Evolutionary conservation across 306 rosid species (phyloP), one percentile per base, ranked within the genome.

Genomic region (Corylus heterophylla): DNA sequence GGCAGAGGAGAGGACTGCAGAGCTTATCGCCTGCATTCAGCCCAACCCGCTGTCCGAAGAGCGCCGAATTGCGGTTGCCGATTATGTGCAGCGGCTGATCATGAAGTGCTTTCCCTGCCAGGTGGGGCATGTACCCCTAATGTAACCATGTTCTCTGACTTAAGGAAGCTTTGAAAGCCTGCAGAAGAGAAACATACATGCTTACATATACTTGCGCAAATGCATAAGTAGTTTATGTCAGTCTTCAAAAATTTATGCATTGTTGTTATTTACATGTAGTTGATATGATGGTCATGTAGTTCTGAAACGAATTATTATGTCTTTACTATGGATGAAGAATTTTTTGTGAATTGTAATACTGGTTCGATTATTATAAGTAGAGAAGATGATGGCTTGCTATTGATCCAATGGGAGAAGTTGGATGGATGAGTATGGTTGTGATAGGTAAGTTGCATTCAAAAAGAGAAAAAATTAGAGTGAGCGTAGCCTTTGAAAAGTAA

Each of bases 11-110:
- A 85, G 94, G 89, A 93, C 94, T 20, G 88, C 91, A 16, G 94
- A 93, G 85, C 96, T 96, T 1, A 96, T 96, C 67, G 89, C 92
- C 80, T 82, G 96, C 90, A 96, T 96, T 88, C 97, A 93, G 93
- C 99, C 99, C 79, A 96, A 91, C 81, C 69, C 81, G 4, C 93
- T 96, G 71, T 93, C 99, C 0, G 99, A 93, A 83, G 89, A 81
- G 22, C 94, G 92, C 51, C 73, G 99, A 49, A 89, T 88, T 88
- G 94, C 97, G 0, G 98, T 96, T 27, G 98, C 98, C 0, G 87
- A 86, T 78, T 93, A 96, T 79, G 97, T 96, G 80, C 92, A 90
- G 86, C 83, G 89, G 81, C 83, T 93, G 79, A 88, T 96, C 75
- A 81, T 59, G 76, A 89, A 86, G 78, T 96, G 99, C 90, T 93